Evolutionary conservation across 2,329 filamentous ascomycete species (phyloP).

Genomic region (Monilinia fructicola): DNA sequence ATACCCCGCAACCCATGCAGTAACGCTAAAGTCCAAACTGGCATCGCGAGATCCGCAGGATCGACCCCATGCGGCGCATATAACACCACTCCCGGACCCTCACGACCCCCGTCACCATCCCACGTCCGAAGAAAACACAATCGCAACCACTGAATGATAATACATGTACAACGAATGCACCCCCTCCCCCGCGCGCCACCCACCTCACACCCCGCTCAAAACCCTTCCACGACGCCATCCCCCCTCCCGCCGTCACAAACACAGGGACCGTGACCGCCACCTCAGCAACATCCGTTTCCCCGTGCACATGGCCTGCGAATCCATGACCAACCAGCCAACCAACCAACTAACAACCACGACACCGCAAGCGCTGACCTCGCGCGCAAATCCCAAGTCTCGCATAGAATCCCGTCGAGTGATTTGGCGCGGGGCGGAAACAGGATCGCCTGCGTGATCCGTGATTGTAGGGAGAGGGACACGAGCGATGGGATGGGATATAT

Average conservation of each 20-base stretch:
- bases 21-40: constrained; percentile 55
- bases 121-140: constrained; percentile 48
- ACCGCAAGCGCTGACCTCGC: too few species aligned
- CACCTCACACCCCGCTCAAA: constrained; percentile 46
- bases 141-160: constrained; percentile 61
- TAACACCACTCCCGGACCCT: constrained; percentile 54
- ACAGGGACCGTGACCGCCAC: constrained; percentile 55
- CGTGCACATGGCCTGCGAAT: constrained; percentile 66
- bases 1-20: constrained; percentile 66
- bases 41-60: constrained; percentile 46
- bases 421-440: too few species aligned
- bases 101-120: constrained; percentile 31
- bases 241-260: constrained; percentile 56
- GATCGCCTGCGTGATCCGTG: too few species aligned
- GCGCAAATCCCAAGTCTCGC: too few species aligned
- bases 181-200: constrained; percentile 38
- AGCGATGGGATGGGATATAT: too few species aligned
- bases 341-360: too few species aligned
- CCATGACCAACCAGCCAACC: constrained; percentile 48
- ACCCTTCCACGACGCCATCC: constrained; percentile 58
- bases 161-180: too few species aligned
- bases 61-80: constrained; percentile 65
- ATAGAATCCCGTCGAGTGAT: too few species aligned
- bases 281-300: constrained; percentile 59
- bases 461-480: too few species aligned